Conservation (phyloP, 306 rosid genomes). For the Prunus armeniaca region DNA sequence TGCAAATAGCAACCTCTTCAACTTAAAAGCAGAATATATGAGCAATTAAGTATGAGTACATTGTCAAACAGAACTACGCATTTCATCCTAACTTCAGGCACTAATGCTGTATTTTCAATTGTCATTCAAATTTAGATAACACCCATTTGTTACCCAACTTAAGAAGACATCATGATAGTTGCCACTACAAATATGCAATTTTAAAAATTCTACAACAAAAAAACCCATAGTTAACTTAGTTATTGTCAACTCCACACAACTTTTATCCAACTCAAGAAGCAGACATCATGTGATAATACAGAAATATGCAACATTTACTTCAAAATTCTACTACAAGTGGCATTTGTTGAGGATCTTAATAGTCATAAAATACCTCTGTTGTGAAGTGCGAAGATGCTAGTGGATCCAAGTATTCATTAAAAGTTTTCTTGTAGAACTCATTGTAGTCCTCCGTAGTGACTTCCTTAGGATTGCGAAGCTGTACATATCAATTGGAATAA, state of each 20-base stretch:
- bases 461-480: slow-evolving; percentile 95
- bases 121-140: background rate
- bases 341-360: background rate
- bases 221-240: background rate
- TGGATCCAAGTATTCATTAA: slow-evolving; percentile 89
- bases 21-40: slow-evolving; percentile 11
- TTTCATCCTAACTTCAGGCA: background rate
- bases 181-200: background rate
- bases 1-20: slow-evolving; percentile 35
- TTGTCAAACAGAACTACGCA: background rate
- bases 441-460: slow-evolving; percentile 88
- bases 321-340: background rate
- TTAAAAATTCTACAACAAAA: background rate
- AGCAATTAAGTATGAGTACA: background rate
- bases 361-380: slow-evolving; percentile 59
- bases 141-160: background rate
- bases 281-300: background rate
- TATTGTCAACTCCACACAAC: background rate
- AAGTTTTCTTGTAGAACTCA: slow-evolving; percentile 86
- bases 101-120: background rate
- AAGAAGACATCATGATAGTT: background rate
- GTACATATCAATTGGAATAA: slow-evolving; percentile 32
- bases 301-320: background rate
- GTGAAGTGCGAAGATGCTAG: slow-evolving; percentile 93
- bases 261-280: background rate